Conservation (phyloP, 192 early-diverging fungal genomes). For the Rhizophagus clarus region DNA sequence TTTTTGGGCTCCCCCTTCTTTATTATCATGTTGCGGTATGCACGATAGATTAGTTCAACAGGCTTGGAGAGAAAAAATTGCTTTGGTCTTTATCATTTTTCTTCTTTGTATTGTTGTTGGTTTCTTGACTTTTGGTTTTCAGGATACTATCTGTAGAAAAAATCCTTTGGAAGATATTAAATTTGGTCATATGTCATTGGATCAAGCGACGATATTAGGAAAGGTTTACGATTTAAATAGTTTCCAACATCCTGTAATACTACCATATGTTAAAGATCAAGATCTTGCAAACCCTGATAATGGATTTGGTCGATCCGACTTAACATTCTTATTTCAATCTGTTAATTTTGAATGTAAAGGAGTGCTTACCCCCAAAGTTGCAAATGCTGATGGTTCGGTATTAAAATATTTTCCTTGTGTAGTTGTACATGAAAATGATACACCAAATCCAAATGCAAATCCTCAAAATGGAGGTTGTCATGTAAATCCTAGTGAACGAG, state of each 20-base stretch:
- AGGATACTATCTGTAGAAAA: conserved; percentile 60
- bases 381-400: conserved; percentile 42
- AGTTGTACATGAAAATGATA: conserved; percentile 45
- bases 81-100: conserved; percentile 77
- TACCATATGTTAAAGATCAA: neutral
- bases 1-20: conserved; percentile 7
- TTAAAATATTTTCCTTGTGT: conserved; percentile 74
- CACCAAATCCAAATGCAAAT: conserved; percentile 46
- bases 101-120: conserved; percentile 72
- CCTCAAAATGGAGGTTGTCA: conserved; percentile 63
- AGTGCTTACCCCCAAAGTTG: conserved; percentile 41
- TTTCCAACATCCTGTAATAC: conserved; percentile 23
- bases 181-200: conserved; percentile 40
- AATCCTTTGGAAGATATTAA: conserved; percentile 37
- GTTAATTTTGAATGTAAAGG: conserved; percentile 70
- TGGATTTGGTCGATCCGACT: conserved; percentile 64
- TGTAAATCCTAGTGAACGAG: conserved; percentile 44
- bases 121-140: conserved; percentile 86
- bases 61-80: conserved; percentile 95
- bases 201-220: conserved; percentile 61
- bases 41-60: conserved; percentile 56
- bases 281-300: neutral
- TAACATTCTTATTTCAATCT: conserved; percentile 79
- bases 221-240: conserved; percentile 63
- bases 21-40: conserved; percentile 16